Conservation (phyloP, 2,329 filamentous ascomycete genomes). For the Ustilaginoidea virens region DNA sequence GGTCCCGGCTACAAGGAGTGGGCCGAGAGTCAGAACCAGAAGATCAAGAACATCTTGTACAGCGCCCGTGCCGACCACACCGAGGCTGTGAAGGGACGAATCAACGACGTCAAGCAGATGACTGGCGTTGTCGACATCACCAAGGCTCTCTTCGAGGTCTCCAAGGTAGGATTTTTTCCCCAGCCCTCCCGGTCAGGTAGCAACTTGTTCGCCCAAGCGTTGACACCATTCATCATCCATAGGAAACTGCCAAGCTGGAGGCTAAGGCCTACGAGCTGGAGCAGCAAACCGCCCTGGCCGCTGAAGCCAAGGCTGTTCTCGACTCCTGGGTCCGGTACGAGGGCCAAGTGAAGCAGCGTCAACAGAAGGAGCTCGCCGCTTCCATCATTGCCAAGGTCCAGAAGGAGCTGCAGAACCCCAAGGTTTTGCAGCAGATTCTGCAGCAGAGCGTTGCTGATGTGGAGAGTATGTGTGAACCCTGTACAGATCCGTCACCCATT, state of each 20-base stretch:
- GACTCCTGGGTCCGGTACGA: conserved; percentile 99
- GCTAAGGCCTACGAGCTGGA: conserved; percentile 92
- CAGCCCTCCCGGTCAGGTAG: too few relatives aligned
- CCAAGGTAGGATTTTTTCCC: conserved; percentile 82
- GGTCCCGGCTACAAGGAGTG: conserved; percentile 86
- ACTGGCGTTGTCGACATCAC: conserved; percentile 88
- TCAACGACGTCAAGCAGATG: conserved; percentile 90
- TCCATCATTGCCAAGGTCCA: conserved; percentile 91
- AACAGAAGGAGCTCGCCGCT: conserved; percentile 92
- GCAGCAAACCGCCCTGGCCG: conserved; percentile 82
- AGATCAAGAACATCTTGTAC: conserved; percentile 93
- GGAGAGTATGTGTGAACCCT: conserved; percentile 51
- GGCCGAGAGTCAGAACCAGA: conserved; percentile 76
- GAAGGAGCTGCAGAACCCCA: conserved; percentile 98
- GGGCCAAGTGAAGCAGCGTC: conserved; percentile 94
- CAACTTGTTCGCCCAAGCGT: too few relatives aligned
- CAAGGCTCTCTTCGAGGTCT: conserved; percentile 93
- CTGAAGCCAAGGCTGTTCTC: conserved; percentile 87
- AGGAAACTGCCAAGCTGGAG: conserved; percentile 97
- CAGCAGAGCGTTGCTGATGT: conserved; percentile 92
- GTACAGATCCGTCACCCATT: background rate
- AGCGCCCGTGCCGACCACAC: conserved; percentile 89
- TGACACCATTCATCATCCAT: too few relatives aligned
- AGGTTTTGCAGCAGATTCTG: conserved; percentile 91
- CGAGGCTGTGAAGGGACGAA: conserved; percentile 84